Evolutionary conservation across 75 land plant genomes (phyloP).

Genomic region (Cupressus sempervirens): DNA sequence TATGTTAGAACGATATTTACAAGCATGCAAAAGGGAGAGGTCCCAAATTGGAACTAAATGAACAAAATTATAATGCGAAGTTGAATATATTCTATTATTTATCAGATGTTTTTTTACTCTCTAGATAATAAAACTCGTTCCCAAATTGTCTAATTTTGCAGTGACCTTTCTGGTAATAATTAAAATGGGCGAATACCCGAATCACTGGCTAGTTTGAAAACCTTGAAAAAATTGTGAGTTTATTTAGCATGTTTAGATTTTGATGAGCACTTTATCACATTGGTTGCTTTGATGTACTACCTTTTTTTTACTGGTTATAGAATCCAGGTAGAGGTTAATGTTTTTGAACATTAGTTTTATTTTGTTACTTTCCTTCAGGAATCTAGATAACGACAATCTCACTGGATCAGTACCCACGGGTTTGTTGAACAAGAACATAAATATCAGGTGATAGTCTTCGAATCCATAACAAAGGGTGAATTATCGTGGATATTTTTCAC

Average conservation of each 20-base stretch:
- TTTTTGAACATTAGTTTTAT: not conserved
- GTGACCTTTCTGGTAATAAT: constrained; percentile 33
- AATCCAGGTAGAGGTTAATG: not conserved
- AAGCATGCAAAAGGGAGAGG: no score
- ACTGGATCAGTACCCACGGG: constrained; percentile 16
- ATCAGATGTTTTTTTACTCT: not conserved
- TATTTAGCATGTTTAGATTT: not conserved
- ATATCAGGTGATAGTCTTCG: constrained; percentile 1
- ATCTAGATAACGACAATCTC: constrained; percentile 18
- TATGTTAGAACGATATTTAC: no score
- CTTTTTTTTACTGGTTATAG: not conserved
- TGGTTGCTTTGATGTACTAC: no score
- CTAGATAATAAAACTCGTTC: not conserved
- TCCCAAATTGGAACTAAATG: no score
- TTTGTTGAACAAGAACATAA: constrained; percentile 11
- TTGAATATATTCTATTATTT: no score
- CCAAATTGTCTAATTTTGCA: not conserved
- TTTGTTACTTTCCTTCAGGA: not conserved
- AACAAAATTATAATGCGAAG: no score
- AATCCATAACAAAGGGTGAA: not conserved
- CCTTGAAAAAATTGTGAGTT: constrained; percentile 12
- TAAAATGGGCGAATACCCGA: constrained; percentile 26
- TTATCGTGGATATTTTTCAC: not conserved
- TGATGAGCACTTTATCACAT: no score
- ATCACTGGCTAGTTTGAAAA: constrained; percentile 10